These are phyloP conservation scores for Cyclotella baltica DNA, from an alignment of 108 stramenopile genomes.

Conservation along the genomic window DNA sequence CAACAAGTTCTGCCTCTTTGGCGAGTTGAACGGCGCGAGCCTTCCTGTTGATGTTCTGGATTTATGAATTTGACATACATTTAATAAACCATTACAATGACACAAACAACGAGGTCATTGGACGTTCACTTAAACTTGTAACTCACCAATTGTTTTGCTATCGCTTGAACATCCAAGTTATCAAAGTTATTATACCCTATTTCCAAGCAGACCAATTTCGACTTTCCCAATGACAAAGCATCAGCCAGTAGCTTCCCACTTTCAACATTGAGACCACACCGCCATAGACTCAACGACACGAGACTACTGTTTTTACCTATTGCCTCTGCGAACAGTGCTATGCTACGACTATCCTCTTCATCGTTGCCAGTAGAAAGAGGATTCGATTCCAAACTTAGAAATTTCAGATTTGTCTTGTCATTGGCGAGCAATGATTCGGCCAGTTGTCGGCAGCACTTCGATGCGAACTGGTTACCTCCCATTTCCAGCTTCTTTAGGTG, in stretches of 20 bases:
- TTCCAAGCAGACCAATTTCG: constrained; percentile 36
- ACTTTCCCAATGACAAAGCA: constrained; percentile 25
- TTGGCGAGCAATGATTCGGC: constrained; percentile 43
- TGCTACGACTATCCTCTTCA: constrained; percentile 30
- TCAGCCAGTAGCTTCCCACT: constrained; percentile 29
- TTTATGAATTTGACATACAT: background rate
- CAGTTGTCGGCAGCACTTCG: constrained; percentile 21
- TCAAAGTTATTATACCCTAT: constrained; percentile 49
- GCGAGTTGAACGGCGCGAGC: background rate
- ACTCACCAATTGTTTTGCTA: constrained; percentile 22
- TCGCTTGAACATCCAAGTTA: constrained; percentile 8
- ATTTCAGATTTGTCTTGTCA: constrained; percentile 5
- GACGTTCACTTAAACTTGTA: background rate
- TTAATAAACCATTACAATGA: background rate
- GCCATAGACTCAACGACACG: constrained; percentile 40
- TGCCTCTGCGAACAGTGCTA: constrained; percentile 34
- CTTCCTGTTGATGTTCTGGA: constrained; percentile 17
- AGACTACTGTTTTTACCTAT: constrained; percentile 27
- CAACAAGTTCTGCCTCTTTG: constrained; percentile 15
- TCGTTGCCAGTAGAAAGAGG: constrained; percentile 20
- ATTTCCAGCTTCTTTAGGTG: constrained; percentile 38
- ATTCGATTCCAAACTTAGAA: constrained; percentile 45
- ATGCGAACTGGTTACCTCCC: constrained; percentile 40
- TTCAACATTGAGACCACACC: constrained; percentile 43
- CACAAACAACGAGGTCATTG: background rate